These are phyloP conservation scores for Ceratocystis albifundus DNA, from an alignment of 2,329 filamentous ascomycete genomes.

Conservation along the genomic window DNA sequence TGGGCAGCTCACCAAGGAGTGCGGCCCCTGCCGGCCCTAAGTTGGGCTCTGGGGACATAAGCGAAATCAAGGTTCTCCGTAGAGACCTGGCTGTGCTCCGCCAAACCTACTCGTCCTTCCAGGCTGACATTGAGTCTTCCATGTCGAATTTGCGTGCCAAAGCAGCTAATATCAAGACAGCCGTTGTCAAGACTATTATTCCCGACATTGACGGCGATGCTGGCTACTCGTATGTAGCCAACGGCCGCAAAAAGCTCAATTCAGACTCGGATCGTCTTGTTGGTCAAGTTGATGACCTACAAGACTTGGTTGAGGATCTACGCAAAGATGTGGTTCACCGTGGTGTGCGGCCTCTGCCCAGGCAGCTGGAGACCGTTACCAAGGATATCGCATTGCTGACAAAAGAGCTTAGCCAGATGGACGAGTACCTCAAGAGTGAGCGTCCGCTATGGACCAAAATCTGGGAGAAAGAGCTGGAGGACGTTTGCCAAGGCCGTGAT, in stretches of 20 bases:
- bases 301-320: conserved; percentile 90
- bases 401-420: conserved; percentile 84
- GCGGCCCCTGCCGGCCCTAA: conserved; percentile 32
- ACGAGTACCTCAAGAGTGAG: conserved; percentile 81
- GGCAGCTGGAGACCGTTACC: conserved; percentile 77
- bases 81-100: conserved; percentile 83
- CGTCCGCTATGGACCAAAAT: conserved; percentile 98
- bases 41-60: conserved; percentile 51
- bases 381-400: conserved; percentile 75
- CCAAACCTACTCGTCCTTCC: conserved; percentile 86
- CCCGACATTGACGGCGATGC: conserved; percentile 62
- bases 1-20: conserved; percentile 33
- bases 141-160: conserved; percentile 77
- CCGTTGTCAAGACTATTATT: conserved; percentile 57
- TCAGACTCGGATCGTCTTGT: conserved; percentile 85
- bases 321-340: conserved; percentile 92
- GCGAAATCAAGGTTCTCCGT: conserved; percentile 69
- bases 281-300: conserved; percentile 87
- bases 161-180: conserved; percentile 66
- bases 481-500: conserved; percentile 90
- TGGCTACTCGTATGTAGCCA: conserved; percentile 75
- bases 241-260: conserved; percentile 75
- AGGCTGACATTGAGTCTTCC: conserved; percentile 74
- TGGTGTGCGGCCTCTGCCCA: conserved; percentile 78
- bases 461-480: conserved; percentile 94